phyloP scores from a whole-genome alignment of 371 early-diverging fungal species.

The Mortierella polycephala region DNA sequence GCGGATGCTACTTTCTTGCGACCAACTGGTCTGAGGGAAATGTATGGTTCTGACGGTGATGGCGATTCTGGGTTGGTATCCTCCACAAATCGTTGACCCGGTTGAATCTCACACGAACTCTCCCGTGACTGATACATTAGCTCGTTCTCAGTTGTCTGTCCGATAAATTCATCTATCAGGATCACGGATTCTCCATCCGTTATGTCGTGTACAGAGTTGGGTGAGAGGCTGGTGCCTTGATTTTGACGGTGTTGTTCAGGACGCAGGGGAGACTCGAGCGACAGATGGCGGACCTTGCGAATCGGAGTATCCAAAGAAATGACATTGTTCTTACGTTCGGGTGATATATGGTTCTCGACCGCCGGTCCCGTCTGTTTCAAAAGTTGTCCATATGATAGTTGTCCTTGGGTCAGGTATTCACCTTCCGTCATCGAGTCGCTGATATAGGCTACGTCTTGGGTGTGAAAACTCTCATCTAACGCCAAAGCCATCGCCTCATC shows the following conservation, averaged over 20 bases:
- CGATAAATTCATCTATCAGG: constrained; percentile 4
- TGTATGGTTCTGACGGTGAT: constrained; percentile 1
- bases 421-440: constrained; percentile 3
- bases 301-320: constrained; percentile 43
- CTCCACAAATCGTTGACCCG: constrained; percentile 25
- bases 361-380: neutral
- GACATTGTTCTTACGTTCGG: neutral
- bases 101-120: constrained; percentile 35
- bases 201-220: neutral
- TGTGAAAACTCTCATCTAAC: constrained; percentile 20
- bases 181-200: neutral
- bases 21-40: constrained; percentile 6
- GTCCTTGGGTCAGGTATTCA: neutral
- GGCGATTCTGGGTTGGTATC: neutral
- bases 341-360: neutral
- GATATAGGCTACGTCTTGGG: constrained; percentile 7
- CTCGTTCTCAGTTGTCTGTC: neutral
- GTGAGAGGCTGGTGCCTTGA: neutral
- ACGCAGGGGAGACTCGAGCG: constrained; percentile 20
- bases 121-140: constrained; percentile 15
- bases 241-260: neutral
- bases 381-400: neutral
- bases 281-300: constrained; percentile 31
- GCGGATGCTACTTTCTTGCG: neutral
- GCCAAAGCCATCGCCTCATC: constrained; percentile 55